Base-by-base conservation (phyloP, 2,329 filamentous ascomycete genomes). In the Paecilomyces formosus region DNA sequence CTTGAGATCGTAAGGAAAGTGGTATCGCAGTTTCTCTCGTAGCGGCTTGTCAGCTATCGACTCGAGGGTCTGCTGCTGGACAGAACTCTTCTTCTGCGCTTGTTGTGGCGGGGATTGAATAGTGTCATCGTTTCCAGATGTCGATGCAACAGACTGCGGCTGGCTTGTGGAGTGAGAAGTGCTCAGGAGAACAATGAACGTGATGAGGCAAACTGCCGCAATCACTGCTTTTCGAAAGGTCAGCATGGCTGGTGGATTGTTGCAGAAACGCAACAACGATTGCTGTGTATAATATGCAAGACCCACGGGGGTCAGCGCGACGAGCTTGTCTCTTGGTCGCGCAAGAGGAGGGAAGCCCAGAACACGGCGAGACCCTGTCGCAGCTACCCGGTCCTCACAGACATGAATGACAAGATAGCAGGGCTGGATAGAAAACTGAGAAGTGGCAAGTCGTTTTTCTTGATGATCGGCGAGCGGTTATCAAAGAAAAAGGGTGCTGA, bases 1-100 rank as follows among this genome's bases (percentile, higher is more conserved):
- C 69, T 92, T 86, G 62, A 93, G 82, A 69, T 96, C 89, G 80
- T 97, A 99, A 21, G 92, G 91, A 75, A 94, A 97, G 66, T 95
- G 89, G 78, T 96, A 97, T 56, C 87, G 88, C 58, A 99, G 85
- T 77, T 94, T 84, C 63, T 96, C 78, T 83, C 88, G 81, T 56
- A 92, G 81, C 15, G 88, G 86, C 76, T 89, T 86, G 70, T 82
- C 84, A 59, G 86, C 85, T 70, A 90, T 81, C 72, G 93, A 88
- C 57, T 86, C 81, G 64, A 91, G 76, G 56, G 83, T 78, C 66
- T 88, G 83, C 70, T 90, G 86, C 7, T 78, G 75, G 60, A 63
- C 30, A 50, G 57, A 11, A 24, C 73, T 72, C 49, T 68, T 77
- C 71, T 70, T 81, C 68, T 79, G 76, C 28, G 65, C 49, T 24